Evolutionary conservation across 371 early-diverging fungal species (phyloP).

Genomic region (Mortierella sp.): DNA sequence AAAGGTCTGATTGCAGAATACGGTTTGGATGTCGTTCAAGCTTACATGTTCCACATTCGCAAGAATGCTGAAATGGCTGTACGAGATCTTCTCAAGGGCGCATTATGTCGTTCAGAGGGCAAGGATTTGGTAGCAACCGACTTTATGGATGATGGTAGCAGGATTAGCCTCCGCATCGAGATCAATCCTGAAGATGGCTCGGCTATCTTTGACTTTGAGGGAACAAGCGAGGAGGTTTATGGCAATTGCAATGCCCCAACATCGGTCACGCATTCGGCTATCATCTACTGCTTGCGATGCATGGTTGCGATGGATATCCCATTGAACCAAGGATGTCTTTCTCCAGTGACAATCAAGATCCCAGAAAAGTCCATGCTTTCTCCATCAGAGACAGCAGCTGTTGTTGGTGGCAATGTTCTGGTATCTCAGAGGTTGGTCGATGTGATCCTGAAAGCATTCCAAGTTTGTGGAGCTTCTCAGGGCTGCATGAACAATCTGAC

Average conservation of each 20-base stretch:
- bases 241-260: conserved; percentile 65
- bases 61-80: conserved; percentile 92
- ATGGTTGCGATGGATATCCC: conserved; percentile 92
- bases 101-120: conserved; percentile 61
- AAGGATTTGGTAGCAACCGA: conserved; percentile 76
- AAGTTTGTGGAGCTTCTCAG: conserved; percentile 93
- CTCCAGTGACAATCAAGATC: conserved; percentile 84
- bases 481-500: conserved; percentile 97
- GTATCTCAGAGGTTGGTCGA: conserved; percentile 96
- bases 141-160: conserved; percentile 95
- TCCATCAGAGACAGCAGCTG: conserved; percentile 89
- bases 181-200: conserved; percentile 81
- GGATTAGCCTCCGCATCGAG: conserved; percentile 80
- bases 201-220: conserved; percentile 93
- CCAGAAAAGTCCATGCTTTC: conserved; percentile 82
- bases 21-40: conserved; percentile 88
- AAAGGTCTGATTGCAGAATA: conserved; percentile 87
- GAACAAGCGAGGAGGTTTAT: conserved; percentile 90
- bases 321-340: conserved; percentile 94
- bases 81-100: conserved; percentile 75
- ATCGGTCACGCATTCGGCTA: conserved; percentile 86
- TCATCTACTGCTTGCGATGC: conserved; percentile 95
- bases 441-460: conserved; percentile 91
- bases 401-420: conserved; percentile 97
- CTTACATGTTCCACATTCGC: conserved; percentile 92